Conservation (phyloP, 345 rosid species). For the Citrus medica region DNA sequence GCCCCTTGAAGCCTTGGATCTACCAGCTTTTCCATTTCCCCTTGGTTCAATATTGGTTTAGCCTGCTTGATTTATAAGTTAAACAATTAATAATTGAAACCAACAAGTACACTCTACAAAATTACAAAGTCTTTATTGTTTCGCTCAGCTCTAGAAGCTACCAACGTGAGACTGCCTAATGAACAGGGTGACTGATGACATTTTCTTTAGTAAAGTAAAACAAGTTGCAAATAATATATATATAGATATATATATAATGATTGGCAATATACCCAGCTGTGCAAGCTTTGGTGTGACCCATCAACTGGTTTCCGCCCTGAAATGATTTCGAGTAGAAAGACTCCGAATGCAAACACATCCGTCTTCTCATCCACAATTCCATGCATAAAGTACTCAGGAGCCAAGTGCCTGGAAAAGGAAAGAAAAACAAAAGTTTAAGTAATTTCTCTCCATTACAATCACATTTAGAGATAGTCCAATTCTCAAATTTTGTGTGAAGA, state of each 20-base stretch:
- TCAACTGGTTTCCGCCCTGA: slow-evolving; percentile 91
- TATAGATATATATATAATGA: background rate
- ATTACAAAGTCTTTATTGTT: background rate
- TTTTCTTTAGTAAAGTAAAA: background rate
- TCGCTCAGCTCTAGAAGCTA: slow-evolving; percentile 11
- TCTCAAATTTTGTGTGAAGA: background rate
- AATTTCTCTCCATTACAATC: background rate
- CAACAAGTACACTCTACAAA: no score
- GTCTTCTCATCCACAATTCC: slow-evolving; percentile 99
- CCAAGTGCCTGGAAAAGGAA: slow-evolving; percentile 54
- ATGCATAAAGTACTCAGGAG: slow-evolving; percentile 95
- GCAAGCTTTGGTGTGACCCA: slow-evolving; percentile 85
- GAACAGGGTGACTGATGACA: background rate
- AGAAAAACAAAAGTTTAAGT: background rate
- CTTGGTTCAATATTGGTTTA: slow-evolving; percentile 59
- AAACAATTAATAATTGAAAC: background rate
- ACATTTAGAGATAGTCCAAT: background rate
- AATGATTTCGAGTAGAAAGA: slow-evolving; percentile 78
- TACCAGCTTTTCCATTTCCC: slow-evolving; percentile 57
- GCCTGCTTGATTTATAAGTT: slow-evolving; percentile 43
- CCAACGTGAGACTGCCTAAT: slow-evolving; percentile 4
- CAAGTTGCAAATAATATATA: background rate
- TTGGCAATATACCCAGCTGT: slow-evolving; percentile 65
- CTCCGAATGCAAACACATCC: slow-evolving; percentile 95
- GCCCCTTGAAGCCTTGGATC: slow-evolving; percentile 80